Base-by-base conservation (phyloP, 2,329 filamentous ascomycete genomes). In the Pseudopithomyces maydicus region DNA sequence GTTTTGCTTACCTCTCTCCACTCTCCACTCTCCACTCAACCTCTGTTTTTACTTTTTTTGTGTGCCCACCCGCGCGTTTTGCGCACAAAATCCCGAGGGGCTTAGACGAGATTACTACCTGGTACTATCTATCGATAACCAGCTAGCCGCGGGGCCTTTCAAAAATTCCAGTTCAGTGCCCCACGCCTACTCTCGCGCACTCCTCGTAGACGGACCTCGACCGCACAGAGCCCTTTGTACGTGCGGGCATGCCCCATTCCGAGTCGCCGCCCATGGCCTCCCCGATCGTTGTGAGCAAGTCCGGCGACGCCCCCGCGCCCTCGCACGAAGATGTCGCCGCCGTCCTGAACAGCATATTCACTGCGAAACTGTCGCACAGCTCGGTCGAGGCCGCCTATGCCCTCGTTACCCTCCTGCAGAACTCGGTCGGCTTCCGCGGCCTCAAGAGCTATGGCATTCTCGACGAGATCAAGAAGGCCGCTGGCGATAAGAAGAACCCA, bases 401-500 rank as follows among this genome's bases (percentile, higher is more conserved):
- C 41, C 80, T 90, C 58, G 84, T 84, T 54, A 86, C 87, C 54
- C 76, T 88, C 14, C 79, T 90, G 14, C 81, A 88, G 57, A 85
- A 88, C 76, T 87, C 86, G 29, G 82, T 88, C 56, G 88, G 88
- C 50, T 85, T 84, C 70, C 83, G 85, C 20, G 88, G 87, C 49
- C 79, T 90, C 52, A 76, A 81, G 47, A 79, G 79, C 56, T 90
- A 89, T 77, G 84, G 84, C 63, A 77, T 90, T 46, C 74, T 90
- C 45, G 81, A 84, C 20, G 83, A 85, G 61, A 82, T 89, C 69
- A 85, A 85, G 72, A 90, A 96, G 83, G 91, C 91, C 36, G 92
- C 94, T 3, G 80, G 83, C 67, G 92, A 98, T 80, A 99, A 98
- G 87, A 99, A 99, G 84, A 93, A 88, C 77, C 90, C 89, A 15